Conservation (phyloP, 805 yeast genomes). For the Candida saitoana region DNA sequence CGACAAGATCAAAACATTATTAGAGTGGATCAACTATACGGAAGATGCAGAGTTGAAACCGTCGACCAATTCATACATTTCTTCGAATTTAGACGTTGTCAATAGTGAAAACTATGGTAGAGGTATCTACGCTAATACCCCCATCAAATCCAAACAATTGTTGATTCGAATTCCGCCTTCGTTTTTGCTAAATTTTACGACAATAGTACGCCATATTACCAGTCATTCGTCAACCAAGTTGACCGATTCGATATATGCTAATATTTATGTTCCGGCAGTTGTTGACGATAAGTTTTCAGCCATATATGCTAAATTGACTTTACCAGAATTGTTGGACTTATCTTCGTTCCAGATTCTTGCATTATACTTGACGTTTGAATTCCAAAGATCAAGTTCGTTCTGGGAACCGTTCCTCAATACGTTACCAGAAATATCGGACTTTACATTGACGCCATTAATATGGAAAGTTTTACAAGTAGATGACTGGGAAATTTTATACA, state of each 20-base stretch:
- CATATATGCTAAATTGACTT: constrained; percentile 27
- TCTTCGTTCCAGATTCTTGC: constrained; percentile 60
- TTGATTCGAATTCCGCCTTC: constrained; percentile 56
- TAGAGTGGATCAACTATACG: constrained; percentile 28
- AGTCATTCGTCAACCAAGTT: constrained; percentile 38
- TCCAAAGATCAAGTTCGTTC: constrained; percentile 38
- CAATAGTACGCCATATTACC: constrained; percentile 42
- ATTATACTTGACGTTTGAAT: constrained; percentile 47
- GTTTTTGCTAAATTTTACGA: constrained; percentile 54
- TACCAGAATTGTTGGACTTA: constrained; percentile 36
- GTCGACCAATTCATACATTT: constrained; percentile 26
- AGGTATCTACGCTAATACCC: constrained; percentile 48
- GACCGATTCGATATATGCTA: constrained; percentile 15
- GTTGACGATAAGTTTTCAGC: constrained; percentile 20
- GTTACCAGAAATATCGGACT: constrained; percentile 56
- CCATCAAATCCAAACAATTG: constrained; percentile 37
- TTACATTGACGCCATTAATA: constrained; percentile 54
- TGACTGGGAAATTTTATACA: constrained; percentile 22
- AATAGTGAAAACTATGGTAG: constrained; percentile 49
- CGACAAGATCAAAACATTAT: constrained; percentile 14
- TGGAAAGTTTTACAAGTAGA: constrained; percentile 46
- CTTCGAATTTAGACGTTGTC: constrained; percentile 37
- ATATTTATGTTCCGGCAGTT: constrained; percentile 20
- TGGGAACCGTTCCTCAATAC: constrained; percentile 69
- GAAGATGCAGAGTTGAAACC: constrained; percentile 18